Evolutionary conservation across 2,329 filamentous ascomycete genomes (phyloP).

Genomic region (Calonectria henricotiae): DNA sequence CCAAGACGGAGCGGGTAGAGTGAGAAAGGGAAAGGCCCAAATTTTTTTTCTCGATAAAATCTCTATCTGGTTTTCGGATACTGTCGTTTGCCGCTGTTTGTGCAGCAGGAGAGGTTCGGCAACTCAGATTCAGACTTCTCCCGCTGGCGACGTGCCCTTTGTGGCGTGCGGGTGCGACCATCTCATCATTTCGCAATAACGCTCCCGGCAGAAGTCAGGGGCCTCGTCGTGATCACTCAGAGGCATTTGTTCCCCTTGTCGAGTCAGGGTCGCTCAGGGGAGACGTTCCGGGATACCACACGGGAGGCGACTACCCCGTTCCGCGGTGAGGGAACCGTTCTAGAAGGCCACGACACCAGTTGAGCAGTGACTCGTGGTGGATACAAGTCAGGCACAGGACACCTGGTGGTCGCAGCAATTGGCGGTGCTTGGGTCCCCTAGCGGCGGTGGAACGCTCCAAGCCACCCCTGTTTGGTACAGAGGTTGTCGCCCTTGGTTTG

Average conservation of each 20-base stretch:
- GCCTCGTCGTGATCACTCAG: conserved; percentile 31
- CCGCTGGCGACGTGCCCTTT: conserved; percentile 16
- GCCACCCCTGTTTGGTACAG: conserved; percentile 46
- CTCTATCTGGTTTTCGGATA: neutral
- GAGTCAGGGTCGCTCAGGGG: conserved; percentile 41
- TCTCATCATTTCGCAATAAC: conserved; percentile 17
- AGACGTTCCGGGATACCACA: conserved; percentile 45
- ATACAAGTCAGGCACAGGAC: conserved; percentile 41
- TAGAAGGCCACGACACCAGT: conserved; percentile 51
- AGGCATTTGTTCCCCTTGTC: conserved; percentile 36
- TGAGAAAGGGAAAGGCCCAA: no score
- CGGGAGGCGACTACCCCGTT: conserved; percentile 49
- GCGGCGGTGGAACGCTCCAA: conserved; percentile 47
- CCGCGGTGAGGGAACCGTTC: conserved; percentile 54
- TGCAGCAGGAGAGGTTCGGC: conserved; percentile 9
- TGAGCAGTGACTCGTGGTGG: conserved; percentile 35
- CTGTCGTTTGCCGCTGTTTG: neutral
- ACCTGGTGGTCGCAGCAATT: conserved; percentile 39
- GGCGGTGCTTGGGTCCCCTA: conserved; percentile 42
- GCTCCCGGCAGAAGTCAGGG: conserved; percentile 34
- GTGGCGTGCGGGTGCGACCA: conserved; percentile 11
- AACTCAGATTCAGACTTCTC: conserved; percentile 15
- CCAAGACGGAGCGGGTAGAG: conserved; percentile 5
- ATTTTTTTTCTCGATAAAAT: no score
- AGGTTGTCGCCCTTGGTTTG: conserved; percentile 40